phyloP scores from a whole-genome alignment of 345 rosid species.

The Citrus cavaleriei region DNA sequence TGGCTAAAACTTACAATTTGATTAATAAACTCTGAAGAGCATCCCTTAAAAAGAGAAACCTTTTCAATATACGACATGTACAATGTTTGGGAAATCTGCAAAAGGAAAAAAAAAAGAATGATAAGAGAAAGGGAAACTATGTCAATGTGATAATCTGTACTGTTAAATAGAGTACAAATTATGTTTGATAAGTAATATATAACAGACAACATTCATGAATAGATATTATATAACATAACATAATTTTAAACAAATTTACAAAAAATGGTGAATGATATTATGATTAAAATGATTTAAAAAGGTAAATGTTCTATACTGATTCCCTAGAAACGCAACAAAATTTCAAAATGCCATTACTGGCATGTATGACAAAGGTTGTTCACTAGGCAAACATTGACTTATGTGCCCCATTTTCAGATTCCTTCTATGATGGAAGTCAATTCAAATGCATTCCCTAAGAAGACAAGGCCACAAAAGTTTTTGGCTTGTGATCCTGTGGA shows the following conservation, averaged over 20 bases:
- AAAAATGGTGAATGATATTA: neutral
- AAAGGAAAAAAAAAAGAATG: slow-evolving; percentile 1
- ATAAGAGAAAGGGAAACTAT: slow-evolving; percentile 10
- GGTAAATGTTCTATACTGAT: neutral
- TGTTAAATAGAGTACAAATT: neutral
- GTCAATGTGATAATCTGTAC: neutral
- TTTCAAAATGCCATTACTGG: too few species aligned
- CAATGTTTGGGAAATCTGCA: slow-evolving; percentile 68
- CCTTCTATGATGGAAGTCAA: neutral
- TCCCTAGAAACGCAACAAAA: neutral
- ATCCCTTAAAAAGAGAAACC: slow-evolving; percentile 61
- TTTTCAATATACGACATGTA: slow-evolving; percentile 59
- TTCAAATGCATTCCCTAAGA: neutral
- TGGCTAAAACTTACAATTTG: slow-evolving; percentile 66
- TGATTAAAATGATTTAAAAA: neutral
- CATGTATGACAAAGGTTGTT: neutral
- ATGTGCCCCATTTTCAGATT: neutral
- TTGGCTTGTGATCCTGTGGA: neutral
- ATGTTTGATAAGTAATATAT: neutral
- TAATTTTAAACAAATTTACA: neutral
- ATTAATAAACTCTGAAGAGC: slow-evolving; percentile 79
- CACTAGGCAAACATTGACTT: neutral
- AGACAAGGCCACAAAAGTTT: neutral
- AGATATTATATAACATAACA: neutral
- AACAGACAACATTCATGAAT: neutral